Evolutionary conservation across 1,284 basidiomycete genomes (phyloP), one percentile per base, ranked within the genome.

Genomic region (Cutaneotrichosporon spelunceum): DNA sequence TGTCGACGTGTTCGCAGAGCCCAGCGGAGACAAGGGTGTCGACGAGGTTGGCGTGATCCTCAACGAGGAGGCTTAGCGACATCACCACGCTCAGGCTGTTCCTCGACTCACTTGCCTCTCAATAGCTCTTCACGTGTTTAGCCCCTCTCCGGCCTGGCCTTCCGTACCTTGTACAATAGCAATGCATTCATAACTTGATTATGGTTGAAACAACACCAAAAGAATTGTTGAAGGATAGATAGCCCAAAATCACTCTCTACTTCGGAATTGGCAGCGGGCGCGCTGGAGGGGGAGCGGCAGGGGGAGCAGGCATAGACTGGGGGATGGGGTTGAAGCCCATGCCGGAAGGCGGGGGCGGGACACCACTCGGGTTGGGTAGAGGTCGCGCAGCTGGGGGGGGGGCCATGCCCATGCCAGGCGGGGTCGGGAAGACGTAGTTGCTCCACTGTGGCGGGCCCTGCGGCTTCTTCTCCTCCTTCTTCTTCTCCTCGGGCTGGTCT

Each of bases 1-100:
- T 27, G 72, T 75, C 59, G 75, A 77, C 59, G 70, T 79, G 36
- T 79, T 75, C 64, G 70, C 67, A 27, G 71, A 77, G 60, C 34
- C 66, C 69, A 26, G 10, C 23, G 23, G 45, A 6, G 45, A 11
- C 45, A 26, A 47, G 23, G 44, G 53, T 26, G 70, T 77, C 2
- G 73, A 77, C 59, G 75, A 77, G 59, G 70, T 74, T 10, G 72
- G 71, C 54, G 67, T 74, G 14, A 67, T 74, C 10, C 61, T 74
- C 60, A 67, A 64, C 57, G 57, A 57, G 36, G 19, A 8, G 26
- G 56, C 33, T 30, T 53, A 53, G 34, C 19, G 34, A 2, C 36
- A 39, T 19, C 36, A 42, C 19, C 39, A n/a, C 9, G 3, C 19
- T 7, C 19, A 19, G 19, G 27, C 19, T 30, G 39, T n/a, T 36